Evolutionary conservation across 441 rosid genomes (phyloP), one percentile per base, ranked within the genome.

Genomic region (Gossypium schwendimanii): DNA sequence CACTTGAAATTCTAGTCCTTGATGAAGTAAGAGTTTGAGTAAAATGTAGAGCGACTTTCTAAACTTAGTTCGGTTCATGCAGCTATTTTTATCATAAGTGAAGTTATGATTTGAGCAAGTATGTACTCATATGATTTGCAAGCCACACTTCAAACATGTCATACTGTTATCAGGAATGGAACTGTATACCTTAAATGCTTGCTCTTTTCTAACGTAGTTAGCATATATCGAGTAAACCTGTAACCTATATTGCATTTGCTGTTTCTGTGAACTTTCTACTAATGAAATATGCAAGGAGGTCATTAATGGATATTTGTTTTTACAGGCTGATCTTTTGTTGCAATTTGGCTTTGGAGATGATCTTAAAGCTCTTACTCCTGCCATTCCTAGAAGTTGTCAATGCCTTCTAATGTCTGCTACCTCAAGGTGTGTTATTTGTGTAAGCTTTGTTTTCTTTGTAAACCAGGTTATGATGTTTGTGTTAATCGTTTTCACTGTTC

Each of bases 401-500:
- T 87, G 95, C 75, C 97, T 93, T 73, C 97, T 95, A 71, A 90
- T 95, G 96, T 95, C 99, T 77, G 99, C 99, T 66, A 95, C 99
- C 67, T 85, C 97, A 60, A 91, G 98, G 99, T 92, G 49, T 70
- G 80, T 59, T 65, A 14, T 77, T 9, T 17, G 50, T 76, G 3
- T 36, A 20, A 15, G 33, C 73, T 20, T 70, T 11, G 10, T 53
- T 33, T 63, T 33, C 14, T 11, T 49, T 49, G 55, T 41, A 18
- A 41, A 26, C 4, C 2, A 44, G 15, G 26, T 57, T 47, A 63
- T 11, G 17, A 28, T 15, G 21, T 49, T 23, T 53, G 33, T 41
- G 3, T 6, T 18, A 31, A 11, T 24, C 12, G 0, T 52, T 67
- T 17, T 59, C 69, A 18, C 39, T 47, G 17, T 47, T 21, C 6